These are phyloP conservation scores for Extremus antarcticus DNA, from an alignment of 495 filamentous ascomycete species.

Conservation along the genomic window DNA sequence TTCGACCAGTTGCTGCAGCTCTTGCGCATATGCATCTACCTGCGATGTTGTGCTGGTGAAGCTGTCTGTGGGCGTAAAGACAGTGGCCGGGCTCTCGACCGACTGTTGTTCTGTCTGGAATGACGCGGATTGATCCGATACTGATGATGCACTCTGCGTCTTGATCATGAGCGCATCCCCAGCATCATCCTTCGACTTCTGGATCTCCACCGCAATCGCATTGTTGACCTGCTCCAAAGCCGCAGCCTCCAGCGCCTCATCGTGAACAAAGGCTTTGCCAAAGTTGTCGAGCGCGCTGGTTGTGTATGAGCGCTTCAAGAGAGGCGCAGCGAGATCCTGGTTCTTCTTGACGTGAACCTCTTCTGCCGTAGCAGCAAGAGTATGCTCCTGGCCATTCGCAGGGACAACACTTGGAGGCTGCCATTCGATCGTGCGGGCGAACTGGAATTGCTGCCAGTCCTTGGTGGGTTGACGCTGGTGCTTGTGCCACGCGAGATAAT, in stretches of 20 bases:
- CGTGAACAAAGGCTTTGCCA: conserved; percentile 44
- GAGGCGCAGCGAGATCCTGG: conserved; percentile 36
- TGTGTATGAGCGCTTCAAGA: conserved; percentile 37
- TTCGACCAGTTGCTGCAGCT: conserved; percentile 60
- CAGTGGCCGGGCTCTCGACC: conserved; percentile 25
- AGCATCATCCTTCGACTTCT: conserved; percentile 24
- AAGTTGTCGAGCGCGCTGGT: conserved; percentile 45
- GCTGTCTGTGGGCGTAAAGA: conserved; percentile 7
- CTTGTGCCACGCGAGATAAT: conserved; percentile 79
- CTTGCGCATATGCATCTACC: conserved; percentile 58
- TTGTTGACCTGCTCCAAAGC: conserved; percentile 50
- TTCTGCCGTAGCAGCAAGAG: conserved; percentile 28
- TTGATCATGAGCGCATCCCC: conserved; percentile 10
- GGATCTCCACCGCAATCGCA: conserved; percentile 51
- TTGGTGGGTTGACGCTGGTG: conserved; percentile 59
- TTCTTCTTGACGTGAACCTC: conserved; percentile 42
- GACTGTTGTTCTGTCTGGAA: conserved; percentile 20
- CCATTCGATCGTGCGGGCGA: conserved; percentile 77
- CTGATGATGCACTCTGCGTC: conserved; percentile 1
- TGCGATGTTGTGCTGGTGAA: conserved; percentile 39
- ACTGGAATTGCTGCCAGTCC: conserved; percentile 87
- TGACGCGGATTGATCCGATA: not conserved
- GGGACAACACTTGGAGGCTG: conserved; percentile 46
- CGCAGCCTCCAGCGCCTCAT: conserved; percentile 38
- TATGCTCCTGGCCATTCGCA: conserved; percentile 32